Base-by-base conservation (phyloP, 2,329 filamentous ascomycete species). In the Chrysoporthe austroafricana region DNA sequence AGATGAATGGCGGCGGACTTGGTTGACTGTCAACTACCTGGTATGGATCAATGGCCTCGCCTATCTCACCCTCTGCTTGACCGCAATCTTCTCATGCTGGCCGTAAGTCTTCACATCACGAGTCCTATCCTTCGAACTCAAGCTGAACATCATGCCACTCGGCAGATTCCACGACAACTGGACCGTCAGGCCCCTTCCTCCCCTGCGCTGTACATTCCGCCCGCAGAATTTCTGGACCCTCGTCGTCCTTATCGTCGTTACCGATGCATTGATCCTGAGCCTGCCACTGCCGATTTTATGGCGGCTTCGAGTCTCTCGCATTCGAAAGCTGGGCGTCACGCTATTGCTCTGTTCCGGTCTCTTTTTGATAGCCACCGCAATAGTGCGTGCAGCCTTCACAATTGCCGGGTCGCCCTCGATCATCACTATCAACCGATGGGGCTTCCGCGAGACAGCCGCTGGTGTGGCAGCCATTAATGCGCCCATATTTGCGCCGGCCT, bases 311-410 rank as follows among this genome's bases (percentile, higher is more conserved):
- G 71, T 76, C 7, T 67, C 71, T 1, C 26, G 44, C 16, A 46
- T 62, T 1, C 63, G 67, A 1, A 71, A 70, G 36, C 1, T 72
- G 11, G 68, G 70, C 8, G 61, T 73, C 14, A 64, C 63, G 34
- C 46, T 75, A 1, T 67, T 75, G 4, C 66, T 76, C 2, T 74
- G 71, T 5, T 75, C 73, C 0, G 74, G 72, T 9, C 21, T 75
- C 4, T 76, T 76, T 62, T 64, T 76, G 44, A 75, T 76, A 21
- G 72, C 71, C 3, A 74, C 74, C 0, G 74, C 74, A 0, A 60
- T 76, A 18, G 65, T 75, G 3, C 70, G 74, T 1, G 74, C 73
- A 0, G 57, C 69, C 1, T 63, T 70, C 4, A 76, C 74, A 0
- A 69, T 76, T 13, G 50, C 58, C 2, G 71, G 71, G 0, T 46